These are phyloP conservation scores for Fusarium mexicanum DNA, from an alignment of 2,329 filamentous ascomycete species.

Conservation along the genomic window DNA sequence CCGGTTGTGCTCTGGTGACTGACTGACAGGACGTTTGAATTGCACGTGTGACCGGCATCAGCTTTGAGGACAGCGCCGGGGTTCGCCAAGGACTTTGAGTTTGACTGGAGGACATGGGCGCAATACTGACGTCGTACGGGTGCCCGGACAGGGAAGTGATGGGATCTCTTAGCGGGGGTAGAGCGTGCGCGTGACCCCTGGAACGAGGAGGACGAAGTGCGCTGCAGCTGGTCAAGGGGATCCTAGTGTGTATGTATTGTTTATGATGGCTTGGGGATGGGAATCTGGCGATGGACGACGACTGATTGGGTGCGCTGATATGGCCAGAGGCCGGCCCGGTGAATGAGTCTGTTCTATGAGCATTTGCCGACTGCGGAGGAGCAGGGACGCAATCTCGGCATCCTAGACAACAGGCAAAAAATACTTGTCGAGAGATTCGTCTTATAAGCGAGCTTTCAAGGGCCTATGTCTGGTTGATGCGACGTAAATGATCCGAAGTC, in stretches of 20 bases:
- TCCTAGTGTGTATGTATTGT: background rate
- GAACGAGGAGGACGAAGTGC: conserved; percentile 22
- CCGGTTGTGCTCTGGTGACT: conserved; percentile 26
- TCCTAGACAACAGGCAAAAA: background rate
- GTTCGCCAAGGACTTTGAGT: background rate
- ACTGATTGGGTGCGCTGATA: conserved; percentile 32
- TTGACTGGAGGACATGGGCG: conserved; percentile 8
- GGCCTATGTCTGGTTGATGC: conserved; percentile 2
- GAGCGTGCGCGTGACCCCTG: conserved; percentile 20
- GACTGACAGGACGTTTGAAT: background rate
- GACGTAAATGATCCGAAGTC: conserved; percentile 18
- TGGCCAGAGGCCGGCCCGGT: conserved; percentile 30
- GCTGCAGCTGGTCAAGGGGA: background rate
- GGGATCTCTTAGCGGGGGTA: conserved; percentile 17
- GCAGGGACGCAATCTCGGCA: conserved; percentile 12
- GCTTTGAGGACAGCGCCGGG: conserved; percentile 7
- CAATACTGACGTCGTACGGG: conserved; percentile 30
- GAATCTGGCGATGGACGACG: conserved; percentile 3
- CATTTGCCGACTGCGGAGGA: conserved; percentile 16
- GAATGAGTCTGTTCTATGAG: background rate
- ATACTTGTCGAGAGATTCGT: background rate
- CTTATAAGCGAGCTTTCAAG: conserved; percentile 9
- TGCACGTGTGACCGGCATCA: conserved; percentile 31
- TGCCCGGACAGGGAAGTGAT: conserved; percentile 10
- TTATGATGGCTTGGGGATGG: background rate